phyloP scores from a whole-genome alignment of 805 yeast species.

The Lachancea sp. region DNA sequence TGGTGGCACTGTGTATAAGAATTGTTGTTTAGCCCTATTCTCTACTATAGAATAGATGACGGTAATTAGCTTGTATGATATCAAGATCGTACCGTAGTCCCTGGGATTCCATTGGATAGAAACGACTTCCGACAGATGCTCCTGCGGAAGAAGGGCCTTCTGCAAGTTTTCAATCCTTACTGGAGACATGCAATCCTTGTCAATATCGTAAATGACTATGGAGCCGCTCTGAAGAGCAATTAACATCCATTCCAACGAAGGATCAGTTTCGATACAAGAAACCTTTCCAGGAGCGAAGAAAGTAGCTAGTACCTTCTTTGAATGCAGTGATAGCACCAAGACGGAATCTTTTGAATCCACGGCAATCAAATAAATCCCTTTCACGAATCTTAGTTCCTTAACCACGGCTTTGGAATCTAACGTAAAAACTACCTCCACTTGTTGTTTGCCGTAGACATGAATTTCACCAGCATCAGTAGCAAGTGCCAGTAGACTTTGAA shows the following conservation, averaged over 20 bases:
- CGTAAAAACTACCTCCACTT: constrained; percentile 63
- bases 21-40: constrained; percentile 48
- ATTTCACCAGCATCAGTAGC: constrained; percentile 66
- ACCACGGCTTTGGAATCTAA: constrained; percentile 47
- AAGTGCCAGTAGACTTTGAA: constrained; percentile 78
- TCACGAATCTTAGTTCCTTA: constrained; percentile 55
- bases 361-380: constrained; percentile 75
- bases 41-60: constrained; percentile 61
- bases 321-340: constrained; percentile 61
- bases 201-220: constrained; percentile 70
- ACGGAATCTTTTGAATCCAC: constrained; percentile 56
- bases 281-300: constrained; percentile 60
- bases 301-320: constrained; percentile 53
- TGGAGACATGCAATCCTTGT: constrained; percentile 61
- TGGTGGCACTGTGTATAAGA: constrained; percentile 57
- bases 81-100: constrained; percentile 70
- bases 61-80: constrained; percentile 66
- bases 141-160: constrained; percentile 48
- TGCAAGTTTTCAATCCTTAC: constrained; percentile 68
- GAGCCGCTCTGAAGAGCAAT: constrained; percentile 77
- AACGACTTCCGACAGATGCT: constrained; percentile 55
- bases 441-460: constrained; percentile 76
- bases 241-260: constrained; percentile 80
- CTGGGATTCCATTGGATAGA: constrained; percentile 80
- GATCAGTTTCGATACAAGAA: constrained; percentile 71